These are phyloP conservation scores for Saccharomycopsis sp. DNA, from an alignment of 805 yeast genomes.

Conservation along the genomic window DNA sequence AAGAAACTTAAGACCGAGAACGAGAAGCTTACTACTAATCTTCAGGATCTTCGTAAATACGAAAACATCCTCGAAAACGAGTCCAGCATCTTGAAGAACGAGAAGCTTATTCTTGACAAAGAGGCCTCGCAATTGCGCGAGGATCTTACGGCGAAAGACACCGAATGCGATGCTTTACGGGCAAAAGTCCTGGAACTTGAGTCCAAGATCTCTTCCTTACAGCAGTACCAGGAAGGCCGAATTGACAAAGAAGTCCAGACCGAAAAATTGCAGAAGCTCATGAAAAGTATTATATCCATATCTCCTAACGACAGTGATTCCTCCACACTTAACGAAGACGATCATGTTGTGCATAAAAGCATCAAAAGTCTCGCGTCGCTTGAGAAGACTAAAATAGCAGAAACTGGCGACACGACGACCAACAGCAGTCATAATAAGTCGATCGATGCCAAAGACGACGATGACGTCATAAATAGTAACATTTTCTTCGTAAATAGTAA, in stretches of 20 bases:
- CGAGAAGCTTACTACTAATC: constrained; percentile 3
- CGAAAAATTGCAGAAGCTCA: constrained; percentile 6
- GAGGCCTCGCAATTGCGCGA: neutral
- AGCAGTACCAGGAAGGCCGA: neutral
- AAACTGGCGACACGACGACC: too few relatives aligned
- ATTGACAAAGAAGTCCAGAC: constrained; percentile 16
- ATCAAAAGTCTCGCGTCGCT: neutral
- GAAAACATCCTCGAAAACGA: neutral
- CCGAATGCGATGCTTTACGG: constrained; percentile 23
- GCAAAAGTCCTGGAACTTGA: constrained; percentile 23
- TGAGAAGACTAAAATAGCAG: neutral
- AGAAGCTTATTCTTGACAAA: neutral
- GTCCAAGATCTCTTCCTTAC: neutral
- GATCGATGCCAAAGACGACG: neutral
- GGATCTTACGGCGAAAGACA: constrained; percentile 24
- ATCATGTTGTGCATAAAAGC: neutral
- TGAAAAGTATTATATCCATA: neutral
- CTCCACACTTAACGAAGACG: constrained; percentile 21
- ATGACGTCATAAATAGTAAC: too few relatives aligned
- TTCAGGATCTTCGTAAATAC: neutral
- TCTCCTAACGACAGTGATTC: constrained; percentile 19
- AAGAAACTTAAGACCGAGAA: constrained; percentile 8
- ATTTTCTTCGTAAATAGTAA: too few relatives aligned
- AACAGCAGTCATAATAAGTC: neutral
- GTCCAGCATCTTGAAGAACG: neutral